phyloP scores from a whole-genome alignment of 2,329 filamentous ascomycete genomes.

The Hypocrella siamensis region DNA sequence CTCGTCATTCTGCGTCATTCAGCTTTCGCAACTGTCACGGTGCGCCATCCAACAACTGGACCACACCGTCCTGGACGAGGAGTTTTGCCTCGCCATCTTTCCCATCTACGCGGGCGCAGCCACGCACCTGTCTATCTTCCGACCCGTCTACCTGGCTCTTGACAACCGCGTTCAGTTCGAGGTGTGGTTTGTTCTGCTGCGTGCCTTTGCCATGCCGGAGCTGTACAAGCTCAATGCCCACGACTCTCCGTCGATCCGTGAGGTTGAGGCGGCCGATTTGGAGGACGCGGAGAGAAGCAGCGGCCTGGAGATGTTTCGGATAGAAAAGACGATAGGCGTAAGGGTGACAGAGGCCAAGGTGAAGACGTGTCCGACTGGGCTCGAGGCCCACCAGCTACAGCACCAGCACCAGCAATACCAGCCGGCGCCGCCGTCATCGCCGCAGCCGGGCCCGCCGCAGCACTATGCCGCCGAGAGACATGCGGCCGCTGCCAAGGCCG shows the following conservation, averaged over 20 bases:
- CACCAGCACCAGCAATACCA: constrained; percentile 2
- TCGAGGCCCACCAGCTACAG: constrained; percentile 10
- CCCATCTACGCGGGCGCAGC: constrained; percentile 74
- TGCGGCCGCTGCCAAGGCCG: constrained; percentile 8
- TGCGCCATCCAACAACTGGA: constrained; percentile 85
- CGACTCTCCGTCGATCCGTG: constrained; percentile 25
- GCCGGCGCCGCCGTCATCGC: not conserved
- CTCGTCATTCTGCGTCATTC: constrained; percentile 64
- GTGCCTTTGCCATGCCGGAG: constrained; percentile 84
- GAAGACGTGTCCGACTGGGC: constrained; percentile 18
- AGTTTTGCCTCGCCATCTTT: constrained; percentile 90
- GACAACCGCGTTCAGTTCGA: constrained; percentile 86
- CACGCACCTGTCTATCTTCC: constrained; percentile 57
- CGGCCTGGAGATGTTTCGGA: constrained; percentile 37
- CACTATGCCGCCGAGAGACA: too few relatives aligned
- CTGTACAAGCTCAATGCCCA: constrained; percentile 53
- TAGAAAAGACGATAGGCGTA: constrained; percentile 44
- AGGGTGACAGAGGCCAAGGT: constrained; percentile 49
- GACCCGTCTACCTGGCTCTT: constrained; percentile 79
- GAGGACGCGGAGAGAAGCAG: constrained; percentile 17
- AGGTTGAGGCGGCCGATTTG: constrained; percentile 23
- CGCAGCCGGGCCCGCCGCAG: not conserved
- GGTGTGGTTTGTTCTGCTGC: constrained; percentile 86
- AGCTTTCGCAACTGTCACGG: constrained; percentile 75
- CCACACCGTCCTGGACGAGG: constrained; percentile 77